phyloP scores from a whole-genome alignment of 225 moss, liverwort and hornwort species.

The Polytrichum commune region DNA sequence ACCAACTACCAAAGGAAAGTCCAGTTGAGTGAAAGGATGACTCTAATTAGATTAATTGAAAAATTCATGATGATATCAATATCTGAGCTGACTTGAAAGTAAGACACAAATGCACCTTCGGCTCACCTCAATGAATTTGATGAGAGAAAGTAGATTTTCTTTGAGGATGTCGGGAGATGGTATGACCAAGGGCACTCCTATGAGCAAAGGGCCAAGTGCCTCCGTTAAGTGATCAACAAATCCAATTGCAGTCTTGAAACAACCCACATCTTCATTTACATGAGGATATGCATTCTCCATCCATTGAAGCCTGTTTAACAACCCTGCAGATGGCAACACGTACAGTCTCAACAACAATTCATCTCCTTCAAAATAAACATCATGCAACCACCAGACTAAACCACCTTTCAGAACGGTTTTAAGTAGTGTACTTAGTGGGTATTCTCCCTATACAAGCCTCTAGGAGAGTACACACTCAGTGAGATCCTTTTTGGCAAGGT shows the following conservation, averaged over 20 bases:
- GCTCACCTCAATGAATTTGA: constrained; percentile 30
- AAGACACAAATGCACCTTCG: background rate
- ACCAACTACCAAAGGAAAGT: no score
- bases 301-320: constrained; percentile 42
- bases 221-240: constrained; percentile 51
- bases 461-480: no score
- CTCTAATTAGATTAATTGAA: no score
- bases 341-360: background rate
- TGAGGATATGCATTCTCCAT: constrained; percentile 39
- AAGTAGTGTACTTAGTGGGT: no score
- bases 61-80: no score
- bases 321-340: constrained; percentile 21
- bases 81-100: background rate
- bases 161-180: constrained; percentile 29
- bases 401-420: no score
- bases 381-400: no score
- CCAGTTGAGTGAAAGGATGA: no score
- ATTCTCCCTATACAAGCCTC: no score
- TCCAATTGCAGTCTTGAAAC: constrained; percentile 44
- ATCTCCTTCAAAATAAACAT: no score
- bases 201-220: constrained; percentile 38
- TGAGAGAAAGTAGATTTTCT: constrained; percentile 30
- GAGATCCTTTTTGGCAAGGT: no score
- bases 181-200: constrained; percentile 29
- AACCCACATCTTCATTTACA: constrained; percentile 28